Percentiles rank a stretch among this genome's conserved stretches.
These are phyloP conservation scores for Capsicum pubescens DNA, from an alignment of 257 asterid genomes.

Conservation along the genomic window DNA sequence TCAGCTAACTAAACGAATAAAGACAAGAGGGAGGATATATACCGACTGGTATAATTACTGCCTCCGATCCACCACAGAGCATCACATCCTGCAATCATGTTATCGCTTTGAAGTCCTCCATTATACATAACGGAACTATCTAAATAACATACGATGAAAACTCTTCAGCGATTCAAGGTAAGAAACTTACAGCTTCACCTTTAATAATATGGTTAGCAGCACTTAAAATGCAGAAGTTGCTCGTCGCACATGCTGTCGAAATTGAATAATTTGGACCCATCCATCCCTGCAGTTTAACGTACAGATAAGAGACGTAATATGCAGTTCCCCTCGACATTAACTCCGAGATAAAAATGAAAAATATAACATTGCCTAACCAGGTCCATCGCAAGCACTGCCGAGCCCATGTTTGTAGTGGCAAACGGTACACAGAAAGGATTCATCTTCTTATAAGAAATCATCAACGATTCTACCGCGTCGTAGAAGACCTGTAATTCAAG, in stretches of 20 bases:
- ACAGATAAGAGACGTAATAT: not conserved
- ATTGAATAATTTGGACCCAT: conserved; percentile 80
- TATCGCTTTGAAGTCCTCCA: not conserved
- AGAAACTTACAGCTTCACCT: conserved; percentile 59
- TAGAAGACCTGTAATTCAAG: conserved; percentile 52
- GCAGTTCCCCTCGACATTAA: not conserved
- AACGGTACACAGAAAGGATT: conserved; percentile 95
- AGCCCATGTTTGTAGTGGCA: conserved; percentile 61
- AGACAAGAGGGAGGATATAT: conserved; percentile 1
- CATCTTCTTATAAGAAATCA: conserved; percentile 82
- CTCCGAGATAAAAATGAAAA: not conserved
- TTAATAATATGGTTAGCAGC: conserved; percentile 75
- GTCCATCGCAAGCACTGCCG: conserved; percentile 49
- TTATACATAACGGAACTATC: not conserved
- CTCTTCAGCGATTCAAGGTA: not conserved
- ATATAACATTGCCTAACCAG: conserved; percentile 21
- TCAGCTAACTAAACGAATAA: not conserved
- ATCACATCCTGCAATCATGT: conserved; percentile 49
- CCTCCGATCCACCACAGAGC: conserved; percentile 78
- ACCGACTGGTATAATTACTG: conserved; percentile 57
- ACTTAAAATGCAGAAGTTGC: conserved; percentile 68
- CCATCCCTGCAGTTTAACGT: conserved; percentile 46
- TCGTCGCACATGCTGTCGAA: conserved; percentile 75
- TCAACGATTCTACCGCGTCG: conserved; percentile 89
- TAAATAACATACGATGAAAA: not conserved